Base-by-base conservation (phyloP, 805 yeast genomes). In the Scheffersomyces coipomensis region DNA sequence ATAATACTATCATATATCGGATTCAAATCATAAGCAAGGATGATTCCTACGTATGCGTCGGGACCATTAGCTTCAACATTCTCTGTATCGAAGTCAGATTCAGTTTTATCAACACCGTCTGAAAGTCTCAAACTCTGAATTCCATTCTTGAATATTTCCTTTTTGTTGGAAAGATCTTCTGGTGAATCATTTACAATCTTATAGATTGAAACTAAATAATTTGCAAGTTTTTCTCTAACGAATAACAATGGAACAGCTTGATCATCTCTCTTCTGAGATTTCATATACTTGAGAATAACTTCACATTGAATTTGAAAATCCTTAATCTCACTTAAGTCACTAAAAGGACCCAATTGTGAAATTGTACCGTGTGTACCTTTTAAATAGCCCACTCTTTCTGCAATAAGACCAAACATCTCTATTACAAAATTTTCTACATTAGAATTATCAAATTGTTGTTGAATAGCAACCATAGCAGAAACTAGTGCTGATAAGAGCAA, bases 1-100 rank as follows among this genome's bases (percentile, higher is more conserved):
- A 85, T 46, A 38, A 83, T 79, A 2, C 64, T 66, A 16, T 81
- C 83, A 49, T 82, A 81, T 2, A 71, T 55, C 3, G 55, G 47
- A 9, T 64, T 39, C 13, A 73, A 46, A 4, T 59, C 60, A 35
- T 59, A 62, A 1, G 66, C 49, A 3, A 56, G 40, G 13, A 69
- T 35, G 4, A 68, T 37, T 4, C 37, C 35, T 3, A 44, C 33
- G 36, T 67, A 66, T 2, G 49, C 39, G 9, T 25, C 15, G n/a
- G n/a, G n/a, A n/a, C n/a, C n/a, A n/a, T n/a, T n/a, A n/a, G n/a
- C n/a, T n/a, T n/a, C n/a, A n/a, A n/a, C n/a, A n/a, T n/a, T n/a
- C n/a, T n/a, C n/a, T n/a, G n/a, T n/a, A n/a, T n/a, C n/a, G n/a
- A n/a, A n/a, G n/a, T n/a, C n/a, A n/a, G n/a, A n/a, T n/a, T n/a